Percentiles rank a stretch among this genome's conserved stretches.
phyloP scores from a whole-genome alignment of 345 rosid species.

The Eucalyptus marginata region DNA sequence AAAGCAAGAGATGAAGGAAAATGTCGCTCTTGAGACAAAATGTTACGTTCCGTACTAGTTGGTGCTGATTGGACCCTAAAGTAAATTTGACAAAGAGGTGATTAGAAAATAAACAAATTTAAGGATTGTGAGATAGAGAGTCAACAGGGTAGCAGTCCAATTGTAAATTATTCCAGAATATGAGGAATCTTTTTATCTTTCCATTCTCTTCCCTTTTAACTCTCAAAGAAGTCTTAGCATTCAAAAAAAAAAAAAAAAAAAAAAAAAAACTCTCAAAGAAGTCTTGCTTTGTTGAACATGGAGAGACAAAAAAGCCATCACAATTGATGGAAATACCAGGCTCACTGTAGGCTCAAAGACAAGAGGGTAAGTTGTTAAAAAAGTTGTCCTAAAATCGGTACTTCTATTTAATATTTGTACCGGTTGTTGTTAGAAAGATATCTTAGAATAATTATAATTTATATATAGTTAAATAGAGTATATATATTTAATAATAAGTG shows the following conservation, averaged over 20 bases:
- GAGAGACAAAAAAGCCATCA: too few species aligned
- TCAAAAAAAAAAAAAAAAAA: too few species aligned
- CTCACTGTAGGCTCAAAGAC: too few species aligned
- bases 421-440: accelerated
- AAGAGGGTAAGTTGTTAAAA: too few species aligned
- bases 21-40: not conserved
- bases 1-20: not conserved
- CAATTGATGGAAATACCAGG: too few species aligned
- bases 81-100: not conserved
- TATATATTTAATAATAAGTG: too few species aligned
- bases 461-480: too few species aligned
- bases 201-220: not conserved
- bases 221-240: not conserved
- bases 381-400: too few species aligned
- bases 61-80: not conserved
- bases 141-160: not conserved
- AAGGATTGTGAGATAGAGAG: not conserved
- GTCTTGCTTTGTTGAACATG: not conserved
- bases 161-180: not conserved
- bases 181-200: not conserved
- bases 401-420: too few species aligned
- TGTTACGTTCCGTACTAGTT: not conserved
- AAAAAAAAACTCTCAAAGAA: not conserved
- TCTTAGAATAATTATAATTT: not conserved
- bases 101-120: not conserved